Conservation (phyloP, 2,329 filamentous ascomycete species). For the Xylogone sp. region DNA sequence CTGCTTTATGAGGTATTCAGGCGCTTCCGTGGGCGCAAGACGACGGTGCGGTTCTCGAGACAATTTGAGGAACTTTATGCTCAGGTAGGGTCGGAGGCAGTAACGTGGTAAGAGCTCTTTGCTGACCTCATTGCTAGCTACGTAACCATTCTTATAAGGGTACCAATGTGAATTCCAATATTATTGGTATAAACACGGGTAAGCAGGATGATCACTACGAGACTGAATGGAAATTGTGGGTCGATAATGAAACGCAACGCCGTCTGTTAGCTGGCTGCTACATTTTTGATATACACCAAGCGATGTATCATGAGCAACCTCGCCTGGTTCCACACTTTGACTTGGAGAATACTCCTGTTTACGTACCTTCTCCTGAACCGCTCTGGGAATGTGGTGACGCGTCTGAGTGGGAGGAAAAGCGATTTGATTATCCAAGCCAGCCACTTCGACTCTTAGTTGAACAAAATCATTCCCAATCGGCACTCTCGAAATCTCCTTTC, state of each 20-base stretch:
- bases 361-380: constrained; percentile 29
- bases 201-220: constrained; percentile 7
- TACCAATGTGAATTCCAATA: neutral
- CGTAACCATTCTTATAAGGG: neutral
- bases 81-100: constrained; percentile 16
- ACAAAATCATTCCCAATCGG: constrained; percentile 8
- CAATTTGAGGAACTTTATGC: constrained; percentile 23
- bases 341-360: constrained; percentile 9
- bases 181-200: neutral
- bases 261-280: constrained; percentile 55
- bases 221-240: constrained; percentile 46
- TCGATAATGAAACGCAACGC: constrained; percentile 47
- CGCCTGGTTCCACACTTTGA: constrained; percentile 12
- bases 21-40: constrained; percentile 24
- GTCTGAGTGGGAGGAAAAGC: constrained; percentile 39
- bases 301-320: constrained; percentile 48
- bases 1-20: constrained; percentile 27
- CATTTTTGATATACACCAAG: constrained; percentile 51
- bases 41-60: constrained; percentile 18
- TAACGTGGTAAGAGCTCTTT: neutral
- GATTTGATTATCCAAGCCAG: constrained; percentile 5
- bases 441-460: constrained; percentile 12
- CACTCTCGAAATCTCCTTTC: constrained; percentile 11
- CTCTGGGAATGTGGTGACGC: constrained; percentile 47
- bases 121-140: neutral